Evolutionary conservation across 2,329 filamentous ascomycete species (phyloP).

Genomic region (Curvularia verruculosa): DNA sequence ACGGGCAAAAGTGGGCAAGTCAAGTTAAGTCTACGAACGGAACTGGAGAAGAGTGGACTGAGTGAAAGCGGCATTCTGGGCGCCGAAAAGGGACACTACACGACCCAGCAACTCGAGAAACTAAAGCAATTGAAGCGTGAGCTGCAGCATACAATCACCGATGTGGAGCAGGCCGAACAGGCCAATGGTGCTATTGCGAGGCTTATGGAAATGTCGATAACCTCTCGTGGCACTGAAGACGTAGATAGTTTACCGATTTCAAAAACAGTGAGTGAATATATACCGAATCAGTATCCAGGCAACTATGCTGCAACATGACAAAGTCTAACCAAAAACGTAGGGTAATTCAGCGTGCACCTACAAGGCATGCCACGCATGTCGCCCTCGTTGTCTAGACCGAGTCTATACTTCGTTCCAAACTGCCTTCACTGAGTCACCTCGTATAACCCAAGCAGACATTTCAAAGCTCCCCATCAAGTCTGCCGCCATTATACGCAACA

Average conservation of each 20-base stretch:
- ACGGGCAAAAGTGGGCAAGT: not conserved
- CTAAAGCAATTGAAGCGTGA: conserved; percentile 43
- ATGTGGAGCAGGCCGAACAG: conserved; percentile 24
- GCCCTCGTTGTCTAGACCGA: conserved; percentile 57
- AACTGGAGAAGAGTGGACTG: conserved; percentile 38
- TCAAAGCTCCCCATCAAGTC: conserved; percentile 46
- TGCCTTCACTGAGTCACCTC: conserved; percentile 46
- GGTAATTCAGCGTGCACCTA: conserved; percentile 47
- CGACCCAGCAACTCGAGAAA: conserved; percentile 36
- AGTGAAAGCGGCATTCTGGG: conserved; percentile 44
- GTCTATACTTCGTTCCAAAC: conserved; percentile 54
- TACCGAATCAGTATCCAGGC: not conserved
- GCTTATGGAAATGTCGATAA: conserved; percentile 17
- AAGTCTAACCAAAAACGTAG: conserved; percentile 13
- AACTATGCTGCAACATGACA: not conserved
- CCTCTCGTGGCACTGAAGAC: conserved; percentile 27
- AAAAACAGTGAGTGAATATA: conserved; percentile 21
- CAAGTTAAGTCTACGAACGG: conserved; percentile 30
- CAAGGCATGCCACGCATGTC: conserved; percentile 57
- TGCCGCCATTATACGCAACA: conserved; percentile 41
- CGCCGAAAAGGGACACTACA: conserved; percentile 45
- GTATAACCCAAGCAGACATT: conserved; percentile 42
- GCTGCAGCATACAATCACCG: conserved; percentile 37
- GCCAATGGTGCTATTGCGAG: conserved; percentile 27
- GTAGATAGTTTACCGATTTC: conserved; percentile 17